phyloP scores from a whole-genome alignment of 768 basidiomycete species.

The Kwoniella shandongensis region DNA sequence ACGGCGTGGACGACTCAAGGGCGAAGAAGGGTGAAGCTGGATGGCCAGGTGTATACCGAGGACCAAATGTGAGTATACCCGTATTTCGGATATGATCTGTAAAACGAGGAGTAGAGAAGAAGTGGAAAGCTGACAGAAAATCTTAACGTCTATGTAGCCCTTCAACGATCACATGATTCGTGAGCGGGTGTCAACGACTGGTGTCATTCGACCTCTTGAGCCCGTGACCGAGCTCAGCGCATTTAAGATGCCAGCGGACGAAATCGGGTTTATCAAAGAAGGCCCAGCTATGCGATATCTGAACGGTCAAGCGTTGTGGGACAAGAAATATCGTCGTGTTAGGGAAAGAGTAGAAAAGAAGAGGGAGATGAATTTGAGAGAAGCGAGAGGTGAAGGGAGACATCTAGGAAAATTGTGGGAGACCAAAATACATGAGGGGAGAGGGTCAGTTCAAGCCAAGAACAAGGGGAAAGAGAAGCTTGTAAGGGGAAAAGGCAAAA shows the following conservation, averaged over 20 bases:
- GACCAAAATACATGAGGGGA: conserved; percentile 68
- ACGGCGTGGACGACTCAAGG: conserved; percentile 20
- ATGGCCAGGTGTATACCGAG: conserved; percentile 35
- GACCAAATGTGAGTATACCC: conserved; percentile 28
- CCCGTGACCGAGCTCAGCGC: conserved; percentile 66
- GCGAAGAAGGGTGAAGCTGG: conserved; percentile 26
- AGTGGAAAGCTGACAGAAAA: too few species aligned
- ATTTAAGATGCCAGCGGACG: conserved; percentile 64
- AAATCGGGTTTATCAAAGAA: conserved; percentile 76
- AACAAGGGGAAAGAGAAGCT: conserved; percentile 37
- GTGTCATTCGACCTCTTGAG: conserved; percentile 80
- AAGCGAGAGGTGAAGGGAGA: conserved; percentile 29
- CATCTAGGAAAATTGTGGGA: conserved; percentile 64
- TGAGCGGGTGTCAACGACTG: conserved; percentile 80
- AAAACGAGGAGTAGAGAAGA: not conserved
- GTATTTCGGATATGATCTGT: not conserved
- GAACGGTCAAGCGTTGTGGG: conserved; percentile 52
- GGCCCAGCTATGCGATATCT: conserved; percentile 73
- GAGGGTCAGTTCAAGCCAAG: conserved; percentile 56
- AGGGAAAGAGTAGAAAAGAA: conserved; percentile 41
- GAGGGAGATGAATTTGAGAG: conserved; percentile 37
- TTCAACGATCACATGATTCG: conserved; percentile 72
- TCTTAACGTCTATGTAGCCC: conserved; percentile 25
- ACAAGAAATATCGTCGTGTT: conserved; percentile 39
- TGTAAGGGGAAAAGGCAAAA: conserved; percentile 14